Evolutionary conservation across 2,329 filamentous ascomycete genomes (phyloP).

Genomic region (Ceratocystis variospora): DNA sequence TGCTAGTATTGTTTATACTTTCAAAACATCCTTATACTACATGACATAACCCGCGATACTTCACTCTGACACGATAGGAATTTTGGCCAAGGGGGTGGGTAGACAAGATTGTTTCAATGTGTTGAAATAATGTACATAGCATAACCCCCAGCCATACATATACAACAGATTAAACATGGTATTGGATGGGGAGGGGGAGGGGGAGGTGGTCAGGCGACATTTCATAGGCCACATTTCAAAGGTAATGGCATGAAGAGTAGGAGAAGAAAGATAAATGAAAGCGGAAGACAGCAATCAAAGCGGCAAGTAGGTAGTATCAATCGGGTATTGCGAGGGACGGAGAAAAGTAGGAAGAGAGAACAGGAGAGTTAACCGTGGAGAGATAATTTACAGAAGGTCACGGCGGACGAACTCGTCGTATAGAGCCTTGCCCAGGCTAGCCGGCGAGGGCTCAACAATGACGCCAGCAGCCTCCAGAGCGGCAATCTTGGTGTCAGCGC

Average conservation of each 20-base stretch:
- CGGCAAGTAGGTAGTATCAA: not conserved
- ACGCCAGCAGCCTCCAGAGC: conserved; percentile 89
- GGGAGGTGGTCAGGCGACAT: not conserved
- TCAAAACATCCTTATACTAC: not conserved
- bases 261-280: not conserved
- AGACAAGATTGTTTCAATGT: not conserved
- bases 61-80: not conserved
- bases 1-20: not conserved
- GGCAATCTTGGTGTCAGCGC: conserved; percentile 94
- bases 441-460: conserved; percentile 89
- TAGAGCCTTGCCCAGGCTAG: conserved; percentile 80
- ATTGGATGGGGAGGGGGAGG: not conserved
- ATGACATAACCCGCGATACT: not conserved
- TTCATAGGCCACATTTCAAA: too few relatives aligned
- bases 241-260: not conserved
- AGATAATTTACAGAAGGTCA: conserved; percentile 63
- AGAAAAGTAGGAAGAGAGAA: not conserved
- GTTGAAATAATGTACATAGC: conserved; percentile 6
- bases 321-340: not conserved
- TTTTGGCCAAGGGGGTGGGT: not conserved
- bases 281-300: not conserved
- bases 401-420: conserved; percentile 92
- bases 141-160: not conserved
- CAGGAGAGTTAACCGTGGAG: conserved; percentile 9
- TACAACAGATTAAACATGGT: not conserved